A percentile compares a stretch with the other conserved stretches of the same genome.
Conservation (phyloP, 768 basidiomycete genomes). For the Naganishia onofrii region DNA sequence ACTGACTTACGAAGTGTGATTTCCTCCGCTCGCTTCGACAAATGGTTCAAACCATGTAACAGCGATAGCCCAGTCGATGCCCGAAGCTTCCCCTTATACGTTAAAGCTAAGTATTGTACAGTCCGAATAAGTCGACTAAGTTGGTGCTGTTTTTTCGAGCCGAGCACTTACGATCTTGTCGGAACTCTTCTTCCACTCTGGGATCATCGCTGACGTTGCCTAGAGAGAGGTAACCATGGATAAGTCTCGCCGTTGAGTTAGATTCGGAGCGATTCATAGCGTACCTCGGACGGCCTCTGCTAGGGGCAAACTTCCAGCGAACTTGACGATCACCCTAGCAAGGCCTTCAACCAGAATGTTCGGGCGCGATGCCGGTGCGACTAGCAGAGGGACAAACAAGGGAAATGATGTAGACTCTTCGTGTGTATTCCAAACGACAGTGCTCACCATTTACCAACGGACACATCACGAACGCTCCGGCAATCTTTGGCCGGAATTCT, state of each 20-base stretch:
- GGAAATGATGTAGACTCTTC: neutral
- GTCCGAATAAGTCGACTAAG: neutral
- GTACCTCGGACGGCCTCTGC: slow-evolving; percentile 46
- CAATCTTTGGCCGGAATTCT: slow-evolving; percentile 44
- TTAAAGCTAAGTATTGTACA: slow-evolving; percentile 38
- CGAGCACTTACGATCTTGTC: slow-evolving; percentile 43
- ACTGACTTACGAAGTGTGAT: slow-evolving; percentile 45
- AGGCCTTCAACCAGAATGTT: slow-evolving; percentile 39
- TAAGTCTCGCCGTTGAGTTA: neutral
- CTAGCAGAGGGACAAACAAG: slow-evolving; percentile 25
- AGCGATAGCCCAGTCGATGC: slow-evolving; percentile 51
- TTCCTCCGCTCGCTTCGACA: slow-evolving; percentile 42
- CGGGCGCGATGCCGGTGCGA: slow-evolving; percentile 48
- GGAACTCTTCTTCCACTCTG: slow-evolving; percentile 52
- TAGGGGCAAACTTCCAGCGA: slow-evolving; percentile 48
- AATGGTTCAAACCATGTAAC: slow-evolving; percentile 47
- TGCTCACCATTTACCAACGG: slow-evolving; percentile 50
- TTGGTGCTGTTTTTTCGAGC: neutral
- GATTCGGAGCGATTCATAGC: neutral
- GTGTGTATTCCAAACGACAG: too few relatives aligned
- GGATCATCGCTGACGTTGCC: slow-evolving; percentile 54
- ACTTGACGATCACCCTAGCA: slow-evolving; percentile 40
- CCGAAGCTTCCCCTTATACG: slow-evolving; percentile 52
- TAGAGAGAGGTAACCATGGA: slow-evolving; percentile 1
- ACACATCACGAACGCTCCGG: slow-evolving; percentile 51